These are phyloP conservation scores for Colletotrichum kahawae DNA, from an alignment of 2,329 filamentous ascomycete genomes.

Conservation along the genomic window DNA sequence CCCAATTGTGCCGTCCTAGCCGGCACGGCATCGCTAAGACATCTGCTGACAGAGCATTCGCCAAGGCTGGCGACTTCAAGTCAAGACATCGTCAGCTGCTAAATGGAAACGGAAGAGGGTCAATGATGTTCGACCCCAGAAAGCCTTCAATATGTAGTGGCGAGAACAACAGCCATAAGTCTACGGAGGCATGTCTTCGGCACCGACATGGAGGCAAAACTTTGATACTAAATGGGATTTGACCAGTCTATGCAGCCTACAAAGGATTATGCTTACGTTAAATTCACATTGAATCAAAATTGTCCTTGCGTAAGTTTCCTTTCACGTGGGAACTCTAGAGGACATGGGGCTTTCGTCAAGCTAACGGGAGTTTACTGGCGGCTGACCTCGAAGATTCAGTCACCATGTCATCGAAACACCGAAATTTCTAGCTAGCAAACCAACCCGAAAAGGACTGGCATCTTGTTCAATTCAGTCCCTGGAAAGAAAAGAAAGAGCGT, in stretches of 20 bases:
- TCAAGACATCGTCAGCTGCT: neutral
- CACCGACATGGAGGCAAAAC: no score
- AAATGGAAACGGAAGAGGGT: neutral
- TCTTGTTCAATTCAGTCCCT: neutral
- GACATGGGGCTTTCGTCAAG: no score
- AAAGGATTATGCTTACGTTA: no score
- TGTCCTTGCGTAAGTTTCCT: no score
- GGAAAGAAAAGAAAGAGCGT: neutral
- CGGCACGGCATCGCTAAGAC: neutral
- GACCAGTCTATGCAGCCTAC: no score
- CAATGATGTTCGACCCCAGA: fast-evolving
- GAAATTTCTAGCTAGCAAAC: neutral
- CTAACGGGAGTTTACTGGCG: neutral
- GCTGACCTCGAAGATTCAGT: neutral
- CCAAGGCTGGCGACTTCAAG: neutral
- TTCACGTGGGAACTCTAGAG: no score
- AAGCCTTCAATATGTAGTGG: neutral
- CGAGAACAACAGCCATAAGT: fast-evolving
- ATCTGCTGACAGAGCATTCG: neutral
- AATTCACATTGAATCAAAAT: no score
- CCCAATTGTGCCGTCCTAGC: neutral
- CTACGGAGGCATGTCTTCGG: neutral
- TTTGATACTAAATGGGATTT: no score
- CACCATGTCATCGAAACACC: neutral
- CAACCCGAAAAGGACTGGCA: no score